phyloP scores from a whole-genome alignment of 2,329 filamentous ascomycete genomes.

The Colletotrichum lentis region DNA sequence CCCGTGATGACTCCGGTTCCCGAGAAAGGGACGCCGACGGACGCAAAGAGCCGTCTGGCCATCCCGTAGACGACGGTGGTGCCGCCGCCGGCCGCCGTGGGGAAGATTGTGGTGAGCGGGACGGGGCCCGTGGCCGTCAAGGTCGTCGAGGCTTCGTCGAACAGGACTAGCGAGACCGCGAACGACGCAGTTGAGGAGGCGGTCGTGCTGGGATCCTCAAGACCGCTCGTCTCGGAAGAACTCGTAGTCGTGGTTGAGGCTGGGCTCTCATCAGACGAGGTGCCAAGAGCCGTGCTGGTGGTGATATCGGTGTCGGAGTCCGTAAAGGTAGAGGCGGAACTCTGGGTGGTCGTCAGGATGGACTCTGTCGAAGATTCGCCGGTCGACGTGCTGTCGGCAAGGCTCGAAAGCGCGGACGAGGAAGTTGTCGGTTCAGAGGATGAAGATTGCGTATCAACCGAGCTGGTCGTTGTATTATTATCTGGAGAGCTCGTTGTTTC shows the following conservation, averaged over 20 bases:
- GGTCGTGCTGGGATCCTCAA: not conserved
- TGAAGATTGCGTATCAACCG: too few species aligned
- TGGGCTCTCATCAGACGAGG: too few species aligned
- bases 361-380: not conserved
- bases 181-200: not conserved
- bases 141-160: not conserved
- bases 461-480: too few species aligned
- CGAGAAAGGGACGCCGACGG: not conserved
- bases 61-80: slow-evolving; percentile 14
- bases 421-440: too few species aligned
- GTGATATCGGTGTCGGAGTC: not conserved
- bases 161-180: not conserved
- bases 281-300: not conserved
- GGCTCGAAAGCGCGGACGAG: not conserved
- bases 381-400: not conserved
- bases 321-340: not conserved
- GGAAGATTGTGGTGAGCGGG: not conserved
- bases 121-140: not conserved
- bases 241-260: too few species aligned
- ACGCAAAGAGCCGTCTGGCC: not conserved
- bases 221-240: not conserved
- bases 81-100: not conserved
- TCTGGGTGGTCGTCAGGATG: not conserved
- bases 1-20: slow-evolving; percentile 21
- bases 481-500: not conserved